Evolutionary conservation across 768 basidiomycete genomes (phyloP), one percentile per base, ranked within the genome.

Genomic region (Tulasnella sp.): DNA sequence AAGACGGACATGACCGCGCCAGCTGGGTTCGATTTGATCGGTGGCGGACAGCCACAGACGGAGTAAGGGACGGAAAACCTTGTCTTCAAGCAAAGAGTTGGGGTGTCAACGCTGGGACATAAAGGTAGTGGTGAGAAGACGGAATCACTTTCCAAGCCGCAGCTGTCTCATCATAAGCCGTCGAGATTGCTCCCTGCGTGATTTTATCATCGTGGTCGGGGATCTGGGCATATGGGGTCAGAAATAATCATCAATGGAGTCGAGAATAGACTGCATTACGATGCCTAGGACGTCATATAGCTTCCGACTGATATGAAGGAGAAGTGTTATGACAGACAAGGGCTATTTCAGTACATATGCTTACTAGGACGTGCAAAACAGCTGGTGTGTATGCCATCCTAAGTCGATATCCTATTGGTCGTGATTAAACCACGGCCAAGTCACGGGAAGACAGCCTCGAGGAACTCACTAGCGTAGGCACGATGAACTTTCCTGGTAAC

Each of bases 1-100:
- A 45, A 49, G 2, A 43, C 49, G 3, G 49, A 42, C 17, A 43
- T 34, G 27, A 15, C 25, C 15, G 42, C 43, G 21, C 29, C 15
- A n/a, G 42, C 27, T 22, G 51, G 27, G 19, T 34, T 38, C 2
- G n/a, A 25, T 12, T 51, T 31, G 19, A 17, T 11, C 11, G 64
- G 64, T 7, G 78, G 66, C 0, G 78, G 74, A 64, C 83, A 84
- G 2, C 83, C 82, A 60, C 83, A 85, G 62, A 78, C 74, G 50
- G 72, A 76, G 68, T 85, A 85, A 1, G 74, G 70, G 7, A 76
- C 68, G 45, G 72, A 71, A 65, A 78, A 84, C 10, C 80, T 79
- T 12, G 71, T 62, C 67, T 78, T 42, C 5, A 7, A 21, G 21
- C 22, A 22, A 19, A 25, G 19, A 49, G 22, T 12, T 15, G 22